These are phyloP conservation scores for Lachancea nothofagi DNA, from an alignment of 805 yeast species.

Conservation along the genomic window DNA sequence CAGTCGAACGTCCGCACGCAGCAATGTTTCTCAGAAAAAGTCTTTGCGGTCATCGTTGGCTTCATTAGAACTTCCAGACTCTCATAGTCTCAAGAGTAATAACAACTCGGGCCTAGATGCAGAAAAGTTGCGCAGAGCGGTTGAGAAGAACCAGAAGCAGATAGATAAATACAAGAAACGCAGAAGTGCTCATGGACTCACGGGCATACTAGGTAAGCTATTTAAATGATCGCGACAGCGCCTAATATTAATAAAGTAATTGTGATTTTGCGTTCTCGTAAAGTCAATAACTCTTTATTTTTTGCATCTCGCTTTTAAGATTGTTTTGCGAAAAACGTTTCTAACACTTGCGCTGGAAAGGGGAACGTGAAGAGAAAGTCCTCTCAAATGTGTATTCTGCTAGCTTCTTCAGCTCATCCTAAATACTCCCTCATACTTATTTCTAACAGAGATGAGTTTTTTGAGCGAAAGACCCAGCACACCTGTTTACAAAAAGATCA, in stretches of 20 bases:
- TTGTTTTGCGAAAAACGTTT: no score
- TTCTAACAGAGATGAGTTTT: slow-evolving; percentile 85
- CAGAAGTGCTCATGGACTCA: slow-evolving; percentile 20
- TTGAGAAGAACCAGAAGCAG: slow-evolving; percentile 30
- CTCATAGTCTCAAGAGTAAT: neutral
- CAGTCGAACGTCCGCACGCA: slow-evolving; percentile 9
- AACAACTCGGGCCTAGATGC: slow-evolving; percentile 9
- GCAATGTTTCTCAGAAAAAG: slow-evolving; percentile 8
- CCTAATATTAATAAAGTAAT: no score
- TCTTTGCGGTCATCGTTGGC: slow-evolving; percentile 3
- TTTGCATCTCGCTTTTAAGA: no score
- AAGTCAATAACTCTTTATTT: no score
- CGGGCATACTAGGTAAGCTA: slow-evolving; percentile 22
- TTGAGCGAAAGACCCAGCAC: slow-evolving; percentile 62
- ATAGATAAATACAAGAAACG: slow-evolving; percentile 25
- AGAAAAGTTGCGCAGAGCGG: slow-evolving; percentile 26
- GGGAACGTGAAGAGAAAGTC: neutral
- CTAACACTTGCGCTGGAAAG: no score
- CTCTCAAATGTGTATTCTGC: slow-evolving; percentile 67
- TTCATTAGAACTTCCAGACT: slow-evolving; percentile 1
- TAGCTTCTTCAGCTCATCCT: slow-evolving; percentile 63
- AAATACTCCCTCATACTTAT: slow-evolving; percentile 69
- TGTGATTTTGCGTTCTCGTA: no score
- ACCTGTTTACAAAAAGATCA: slow-evolving; percentile 38
- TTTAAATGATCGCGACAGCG: no score